These are phyloP conservation scores for Wickerhamomyces sp. DNA, from an alignment of 1,139 yeast species.

Conservation along the genomic window DNA sequence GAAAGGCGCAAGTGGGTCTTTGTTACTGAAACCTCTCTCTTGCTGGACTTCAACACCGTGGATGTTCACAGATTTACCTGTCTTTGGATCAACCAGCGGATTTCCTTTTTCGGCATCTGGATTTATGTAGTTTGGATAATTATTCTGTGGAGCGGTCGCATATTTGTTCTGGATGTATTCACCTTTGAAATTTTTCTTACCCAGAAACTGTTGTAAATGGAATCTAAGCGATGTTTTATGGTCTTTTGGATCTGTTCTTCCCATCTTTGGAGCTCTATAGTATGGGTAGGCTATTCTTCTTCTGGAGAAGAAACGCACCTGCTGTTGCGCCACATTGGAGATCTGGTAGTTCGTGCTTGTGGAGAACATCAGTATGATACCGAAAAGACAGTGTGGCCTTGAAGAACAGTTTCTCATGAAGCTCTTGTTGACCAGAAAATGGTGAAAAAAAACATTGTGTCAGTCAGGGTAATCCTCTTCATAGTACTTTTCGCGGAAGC, in stretches of 20 bases:
- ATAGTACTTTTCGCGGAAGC: background rate
- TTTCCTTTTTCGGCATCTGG: conserved; percentile 48
- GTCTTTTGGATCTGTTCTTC: conserved; percentile 36
- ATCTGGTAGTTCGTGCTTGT: background rate
- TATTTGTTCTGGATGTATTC: conserved; percentile 76
- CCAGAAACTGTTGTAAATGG: conserved; percentile 32
- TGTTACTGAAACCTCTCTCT: conserved; percentile 25
- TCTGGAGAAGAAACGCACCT: conserved; percentile 33
- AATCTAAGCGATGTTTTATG: conserved; percentile 37
- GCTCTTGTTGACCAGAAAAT: background rate
- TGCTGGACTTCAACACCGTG: conserved; percentile 13
- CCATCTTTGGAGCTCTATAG: conserved; percentile 36
- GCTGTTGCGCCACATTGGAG: conserved; percentile 18
- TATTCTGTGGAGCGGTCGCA: conserved; percentile 65
- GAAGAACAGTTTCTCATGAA: background rate
- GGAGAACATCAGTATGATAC: background rate
- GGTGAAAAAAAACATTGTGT: background rate
- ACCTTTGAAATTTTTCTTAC: conserved; percentile 81
- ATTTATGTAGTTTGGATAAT: conserved; percentile 68
- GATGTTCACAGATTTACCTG: conserved; percentile 26
- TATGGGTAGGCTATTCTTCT: conserved; percentile 44
- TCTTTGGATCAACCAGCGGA: conserved; percentile 34
- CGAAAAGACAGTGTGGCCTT: background rate
- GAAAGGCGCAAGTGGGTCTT: conserved; percentile 61
- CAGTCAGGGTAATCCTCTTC: background rate